Evolutionary conservation across 768 basidiomycete species (phyloP), one percentile per base, ranked within the genome.

Genomic region (Tulasnella calospora): DNA sequence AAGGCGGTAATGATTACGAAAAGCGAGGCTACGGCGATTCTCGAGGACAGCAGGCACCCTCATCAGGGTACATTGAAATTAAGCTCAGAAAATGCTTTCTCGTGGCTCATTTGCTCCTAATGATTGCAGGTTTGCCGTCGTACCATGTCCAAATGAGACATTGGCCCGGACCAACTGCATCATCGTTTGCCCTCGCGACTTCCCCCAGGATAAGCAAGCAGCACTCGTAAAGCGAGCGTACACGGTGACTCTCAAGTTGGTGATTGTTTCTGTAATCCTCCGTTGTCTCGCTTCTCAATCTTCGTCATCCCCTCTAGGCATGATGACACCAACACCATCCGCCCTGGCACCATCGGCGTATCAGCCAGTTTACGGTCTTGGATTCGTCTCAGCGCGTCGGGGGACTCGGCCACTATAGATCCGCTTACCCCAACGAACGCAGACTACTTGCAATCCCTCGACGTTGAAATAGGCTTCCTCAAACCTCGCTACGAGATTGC

Each of bases 301-400:
- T 9, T 51, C 36, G 15, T 38, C 40, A n/a, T 80, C 79, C 61
- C 69, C 46, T 13, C 55, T 81, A 96, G 94, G 70, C 91, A 94
- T 80, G 94, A 96, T 81, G 90, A 91, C 79, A 92, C 93, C 0
- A 89, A 89, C 6, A 91, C 89, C 79, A 83, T 99, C 5, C 51
- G 51, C n/a, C 51, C 51, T n/a, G 51, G 51, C 51, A 84, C 86
- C 1, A 87, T 99, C 38, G 95, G 92, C n/a, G 90, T 91, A 8
- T 92, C 93, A 38, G 87, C 89, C 33, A 85, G 90, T 79, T 94
- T 95, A 79, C 89, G 98, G 13, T 91, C 94, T 85, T 99, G 95
- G 95, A 92, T 96, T 61, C 92, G 91, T 7, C 87, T 98, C 9
- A 95, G 95, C 21, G 84, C 92, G 55, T 84, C 87, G 2, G 95